phyloP scores from a whole-genome alignment of 352 stramenopile species.

The Phytopythium kandeliae region DNA sequence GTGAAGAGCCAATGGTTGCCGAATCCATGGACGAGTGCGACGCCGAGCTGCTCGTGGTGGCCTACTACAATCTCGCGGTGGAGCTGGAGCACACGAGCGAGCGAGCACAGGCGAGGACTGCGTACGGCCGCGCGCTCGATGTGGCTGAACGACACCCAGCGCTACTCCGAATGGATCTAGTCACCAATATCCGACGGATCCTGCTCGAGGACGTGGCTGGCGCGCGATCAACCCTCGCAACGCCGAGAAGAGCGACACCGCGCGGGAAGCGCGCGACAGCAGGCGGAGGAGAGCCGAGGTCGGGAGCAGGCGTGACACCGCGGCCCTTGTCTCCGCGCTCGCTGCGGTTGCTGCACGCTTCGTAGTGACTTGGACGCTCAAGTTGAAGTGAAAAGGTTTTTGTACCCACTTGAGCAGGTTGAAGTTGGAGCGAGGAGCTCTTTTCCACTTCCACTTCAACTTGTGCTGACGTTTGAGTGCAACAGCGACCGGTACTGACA shows the following conservation, averaged over 20 bases:
- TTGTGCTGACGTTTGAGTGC: no score
- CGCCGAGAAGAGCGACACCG: slow-evolving; percentile 12
- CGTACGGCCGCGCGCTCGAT: slow-evolving; percentile 18
- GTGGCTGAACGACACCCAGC: slow-evolving; percentile 13
- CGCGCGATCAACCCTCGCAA: background rate
- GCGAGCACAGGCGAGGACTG: slow-evolving; percentile 7
- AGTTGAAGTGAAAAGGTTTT: no score
- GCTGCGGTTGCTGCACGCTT: slow-evolving; percentile 4
- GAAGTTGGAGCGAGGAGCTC: no score
- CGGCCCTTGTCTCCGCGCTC: slow-evolving; percentile 20
- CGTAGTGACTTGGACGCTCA: no score
- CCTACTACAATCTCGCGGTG: slow-evolving; percentile 53
- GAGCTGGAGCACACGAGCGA: slow-evolving; percentile 53
- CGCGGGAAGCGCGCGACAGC: no score
- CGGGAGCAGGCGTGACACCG: no score
- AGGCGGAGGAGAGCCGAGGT: no score
- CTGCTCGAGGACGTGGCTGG: slow-evolving; percentile 8
- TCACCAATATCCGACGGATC: slow-evolving; percentile 19
- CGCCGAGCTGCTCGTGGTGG: slow-evolving; percentile 34
- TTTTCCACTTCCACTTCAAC: no score
- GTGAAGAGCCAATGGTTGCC: no score
- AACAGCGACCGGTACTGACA: no score
- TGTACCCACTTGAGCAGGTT: no score
- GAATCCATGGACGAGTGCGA: slow-evolving; percentile 3
- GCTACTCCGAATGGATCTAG: slow-evolving; percentile 17